Conservation (phyloP, 192 early-diverging fungal genomes). For the Gryganskiella cystojenkinii region DNA sequence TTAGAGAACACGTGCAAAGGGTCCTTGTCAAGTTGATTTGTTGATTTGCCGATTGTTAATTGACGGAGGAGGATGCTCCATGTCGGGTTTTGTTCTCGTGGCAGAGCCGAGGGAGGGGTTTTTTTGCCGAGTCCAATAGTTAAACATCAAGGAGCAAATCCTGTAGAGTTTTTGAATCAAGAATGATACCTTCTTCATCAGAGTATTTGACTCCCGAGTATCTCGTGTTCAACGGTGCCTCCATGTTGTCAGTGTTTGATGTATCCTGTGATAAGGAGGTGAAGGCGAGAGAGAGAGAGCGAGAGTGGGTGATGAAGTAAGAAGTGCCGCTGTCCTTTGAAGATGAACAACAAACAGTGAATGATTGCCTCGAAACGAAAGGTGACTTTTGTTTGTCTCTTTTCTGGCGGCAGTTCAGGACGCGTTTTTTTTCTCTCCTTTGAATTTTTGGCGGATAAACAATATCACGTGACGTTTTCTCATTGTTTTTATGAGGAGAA, state of each 20-base stretch:
- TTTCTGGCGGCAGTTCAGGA: background rate
- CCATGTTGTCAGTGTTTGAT: constrained; percentile 14
- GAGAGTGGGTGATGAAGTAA: background rate
- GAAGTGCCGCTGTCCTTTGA: too few species aligned
- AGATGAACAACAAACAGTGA: too few species aligned
- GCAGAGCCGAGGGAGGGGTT: too few species aligned
- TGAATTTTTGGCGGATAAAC: constrained; percentile 6
- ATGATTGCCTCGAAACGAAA: background rate
- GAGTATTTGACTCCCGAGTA: constrained; percentile 37
- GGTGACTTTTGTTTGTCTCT: constrained; percentile 3
- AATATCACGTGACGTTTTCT: constrained; percentile 14
- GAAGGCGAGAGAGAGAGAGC: constrained; percentile 1
- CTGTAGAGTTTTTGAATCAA: too few species aligned
- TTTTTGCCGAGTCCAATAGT: too few species aligned
- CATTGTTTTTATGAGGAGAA: too few species aligned
- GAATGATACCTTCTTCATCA: constrained; percentile 46
- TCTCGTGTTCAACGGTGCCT: constrained; percentile 19
- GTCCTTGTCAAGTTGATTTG: too few species aligned
- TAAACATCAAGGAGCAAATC: too few species aligned
- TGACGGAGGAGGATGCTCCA: too few species aligned
- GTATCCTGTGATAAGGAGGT: constrained; percentile 1
- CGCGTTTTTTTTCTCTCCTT: background rate
- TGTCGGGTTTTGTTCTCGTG: too few species aligned
- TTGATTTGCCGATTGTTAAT: too few species aligned
- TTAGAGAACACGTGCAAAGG: background rate